Base-by-base conservation (phyloP, 2,329 filamentous ascomycete species). In the Fusarium nygamai region DNA sequence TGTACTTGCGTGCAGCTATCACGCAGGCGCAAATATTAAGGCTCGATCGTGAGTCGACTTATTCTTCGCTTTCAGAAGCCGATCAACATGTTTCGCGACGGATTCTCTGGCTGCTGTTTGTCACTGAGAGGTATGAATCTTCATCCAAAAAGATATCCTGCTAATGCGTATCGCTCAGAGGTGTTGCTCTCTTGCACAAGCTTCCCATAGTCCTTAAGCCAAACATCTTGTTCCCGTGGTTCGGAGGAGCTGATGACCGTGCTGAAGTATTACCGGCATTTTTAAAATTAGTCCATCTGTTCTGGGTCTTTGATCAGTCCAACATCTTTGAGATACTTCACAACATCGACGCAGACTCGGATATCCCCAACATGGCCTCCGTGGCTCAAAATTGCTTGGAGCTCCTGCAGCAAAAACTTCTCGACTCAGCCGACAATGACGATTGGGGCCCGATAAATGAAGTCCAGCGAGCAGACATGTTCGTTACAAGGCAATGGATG, bases 401-500 rank as follows among this genome's bases (percentile, higher is more conserved):
- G 19, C 67, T 80, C 0, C 80, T 88, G 1, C 85, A 87, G 53
- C 78, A 80, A 43, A 84, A 83, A 27, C 80, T 87, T 1, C 83
- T 84, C 8, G 84, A 86, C 44, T 82, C 81, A 0, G 78, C 83
- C 0, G 74, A 81, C 2, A 82, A 85, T 9, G 80, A 82, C 7
- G 82, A 83, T 12, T 79, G 78, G 50, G 80, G 80, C 0, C 74
- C 70, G 0, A 82, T 82, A n/a, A 87, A 84, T n/a, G 85, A 87
- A 33, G 83, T 87, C 0, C 86, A 88, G 63, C 83, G 83, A 13
- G 86, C 85, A 8, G 86, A 87, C 56, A 81, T 88, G n/a, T 84
- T 82, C 64, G 85, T 87, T 7, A 87, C 86, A 0, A 79, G 84
- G 4, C 85, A 87, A 51, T 88, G 86, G 86, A 87, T 88, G 86